These are phyloP conservation scores for Helianthus annuus DNA, from an alignment of 129 eudicot species.

Conservation along the genomic window HanXRQr2.0-SUNRISE NC_035447.2:174025337-174025836, in stretches of 20 bases:
- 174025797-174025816: slow-evolving; percentile 65
- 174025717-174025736: not conserved
- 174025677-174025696: slow-evolving; percentile 37
- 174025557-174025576: slow-evolving; percentile 62
- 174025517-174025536: not conserved
- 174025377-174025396: too few species aligned
- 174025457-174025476: too few species aligned
- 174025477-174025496: too few species aligned
- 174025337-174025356: too few species aligned
- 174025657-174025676: slow-evolving; percentile 65
- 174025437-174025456: too few species aligned
- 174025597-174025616: slow-evolving; percentile 69
- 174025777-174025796: slow-evolving; percentile 55
- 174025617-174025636: slow-evolving; percentile 65
- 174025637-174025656: slow-evolving; percentile 78
- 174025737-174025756: slow-evolving; percentile 46
- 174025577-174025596: slow-evolving; percentile 76
- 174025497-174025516: too few species aligned
- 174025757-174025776: slow-evolving; percentile 76
- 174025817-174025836: slow-evolving; percentile 69
- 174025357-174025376: too few species aligned
- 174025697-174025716: not conserved
- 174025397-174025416: too few species aligned
- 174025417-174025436: too few species aligned
- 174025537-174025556: slow-evolving; percentile 80